phyloP scores from a whole-genome alignment of 164 flowering plant species.

The Chimonanthus salicifolius region DNA sequence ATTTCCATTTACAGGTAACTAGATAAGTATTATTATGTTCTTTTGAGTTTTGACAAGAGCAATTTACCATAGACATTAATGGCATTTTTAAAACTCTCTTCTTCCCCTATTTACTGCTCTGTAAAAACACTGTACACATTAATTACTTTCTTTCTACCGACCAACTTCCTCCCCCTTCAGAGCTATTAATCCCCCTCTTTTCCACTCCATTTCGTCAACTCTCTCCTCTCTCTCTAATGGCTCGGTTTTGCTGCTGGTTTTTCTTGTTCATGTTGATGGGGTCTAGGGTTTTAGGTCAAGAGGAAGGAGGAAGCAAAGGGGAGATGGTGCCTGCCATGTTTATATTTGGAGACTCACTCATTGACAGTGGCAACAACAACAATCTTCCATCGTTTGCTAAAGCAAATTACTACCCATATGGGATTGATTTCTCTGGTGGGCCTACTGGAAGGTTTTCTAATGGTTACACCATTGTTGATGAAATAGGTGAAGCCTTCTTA shows the following conservation, averaged over 20 bases:
- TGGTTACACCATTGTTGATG: slow-evolving; percentile 83
- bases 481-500: slow-evolving; percentile 32
- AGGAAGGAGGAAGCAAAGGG: slow-evolving; percentile 7
- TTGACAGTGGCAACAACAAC: slow-evolving; percentile 80
- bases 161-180: neutral
- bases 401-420: slow-evolving; percentile 87
- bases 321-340: slow-evolving; percentile 71
- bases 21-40: no score
- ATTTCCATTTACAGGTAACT: no score
- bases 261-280: neutral
- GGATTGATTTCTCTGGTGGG: slow-evolving; percentile 79
- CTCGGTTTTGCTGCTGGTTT: slow-evolving; percentile 1
- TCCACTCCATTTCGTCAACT: neutral
- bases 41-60: no score
- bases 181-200: neutral
- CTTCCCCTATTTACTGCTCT: neutral
- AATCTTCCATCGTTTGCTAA: slow-evolving; percentile 71
- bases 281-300: slow-evolving; percentile 3
- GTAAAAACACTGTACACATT: neutral
- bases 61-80: neutral
- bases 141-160: neutral
- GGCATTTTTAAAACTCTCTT: neutral
- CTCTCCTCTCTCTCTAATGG: slow-evolving; percentile 10
- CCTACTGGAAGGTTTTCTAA: slow-evolving; percentile 90
- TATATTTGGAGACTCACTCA: slow-evolving; percentile 76